Conservation (phyloP, 306 rosid species). For the Fragaria vesca region DNA sequence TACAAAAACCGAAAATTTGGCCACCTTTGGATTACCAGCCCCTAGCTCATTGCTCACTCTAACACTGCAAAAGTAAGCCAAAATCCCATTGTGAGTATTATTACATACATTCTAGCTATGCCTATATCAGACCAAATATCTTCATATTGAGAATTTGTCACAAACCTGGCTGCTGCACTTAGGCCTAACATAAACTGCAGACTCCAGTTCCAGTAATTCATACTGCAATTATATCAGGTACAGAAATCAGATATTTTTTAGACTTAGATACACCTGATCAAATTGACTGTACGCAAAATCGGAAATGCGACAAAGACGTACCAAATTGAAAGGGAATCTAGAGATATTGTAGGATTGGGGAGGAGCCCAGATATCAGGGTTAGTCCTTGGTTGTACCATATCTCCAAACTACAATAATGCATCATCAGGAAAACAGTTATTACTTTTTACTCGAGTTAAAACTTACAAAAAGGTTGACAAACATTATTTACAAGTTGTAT, state of each 20-base stretch:
- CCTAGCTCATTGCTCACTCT: conserved; percentile 79
- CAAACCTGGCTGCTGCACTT: conserved; percentile 69
- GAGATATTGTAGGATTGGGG: conserved; percentile 51
- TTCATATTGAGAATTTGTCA: background rate
- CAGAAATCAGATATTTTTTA: background rate
- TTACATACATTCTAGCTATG: background rate
- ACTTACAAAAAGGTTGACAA: background rate
- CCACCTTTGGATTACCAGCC: conserved; percentile 58
- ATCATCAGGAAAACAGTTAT: background rate
- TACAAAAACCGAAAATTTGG: conserved; percentile 51
- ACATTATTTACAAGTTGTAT: background rate
- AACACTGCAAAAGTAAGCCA: conserved; percentile 36
- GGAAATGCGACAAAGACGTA: background rate
- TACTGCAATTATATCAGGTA: conserved; percentile 37
- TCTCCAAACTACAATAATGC: conserved; percentile 59
- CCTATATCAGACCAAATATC: background rate
- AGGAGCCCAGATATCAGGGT: conserved; percentile 76
- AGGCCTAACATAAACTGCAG: conserved; percentile 68
- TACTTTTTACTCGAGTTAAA: background rate
- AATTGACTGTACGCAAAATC: background rate
- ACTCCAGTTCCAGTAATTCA: conserved; percentile 68
- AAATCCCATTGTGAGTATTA: background rate
- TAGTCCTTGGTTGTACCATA: conserved; percentile 81
- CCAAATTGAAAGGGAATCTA: conserved; percentile 62
- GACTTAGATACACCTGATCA: background rate